Evolutionary conservation across 257 asterid genomes (phyloP).

Genomic region (Petrea volubilis): DNA sequence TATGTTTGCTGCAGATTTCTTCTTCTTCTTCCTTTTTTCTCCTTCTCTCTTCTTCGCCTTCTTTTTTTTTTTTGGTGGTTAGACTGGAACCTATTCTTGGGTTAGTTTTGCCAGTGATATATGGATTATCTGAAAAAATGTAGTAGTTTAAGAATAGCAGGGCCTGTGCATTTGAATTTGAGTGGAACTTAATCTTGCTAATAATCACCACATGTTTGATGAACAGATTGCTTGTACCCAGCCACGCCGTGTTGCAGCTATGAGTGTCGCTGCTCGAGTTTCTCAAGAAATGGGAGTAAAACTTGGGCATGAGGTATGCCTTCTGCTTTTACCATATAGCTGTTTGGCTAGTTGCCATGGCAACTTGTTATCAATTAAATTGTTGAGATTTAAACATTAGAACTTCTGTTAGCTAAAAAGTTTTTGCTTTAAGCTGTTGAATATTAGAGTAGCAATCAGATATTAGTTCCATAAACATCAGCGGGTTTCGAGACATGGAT

Average conservation of each 20-base stretch:
- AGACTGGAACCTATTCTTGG: not conserved
- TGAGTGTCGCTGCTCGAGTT: constrained; percentile 99
- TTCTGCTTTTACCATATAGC: constrained; percentile 13
- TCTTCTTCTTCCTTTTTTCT: not conserved
- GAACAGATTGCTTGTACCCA: constrained; percentile 94
- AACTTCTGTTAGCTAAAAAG: not conserved
- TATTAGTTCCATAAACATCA: not conserved
- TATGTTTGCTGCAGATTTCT: not conserved
- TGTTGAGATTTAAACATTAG: not conserved
- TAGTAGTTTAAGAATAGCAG: not conserved
- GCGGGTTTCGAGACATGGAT: not conserved
- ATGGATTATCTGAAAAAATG: constrained; percentile 7
- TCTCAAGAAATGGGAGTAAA: constrained; percentile 99
- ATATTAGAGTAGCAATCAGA: not conserved
- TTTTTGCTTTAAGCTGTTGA: constrained; percentile 2
- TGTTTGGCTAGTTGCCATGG: constrained; percentile 15
- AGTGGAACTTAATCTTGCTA: constrained; percentile 8
- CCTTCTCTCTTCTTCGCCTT: not conserved
- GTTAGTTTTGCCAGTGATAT: not conserved
- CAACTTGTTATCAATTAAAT: not conserved
- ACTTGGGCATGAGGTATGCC: constrained; percentile 93
- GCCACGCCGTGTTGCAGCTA: constrained; percentile 97
- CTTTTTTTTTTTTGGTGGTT: not conserved
- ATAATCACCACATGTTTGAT: constrained; percentile 15
- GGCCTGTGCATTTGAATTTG: not conserved